These are phyloP conservation scores for Quercus gilva DNA, from an alignment of 306 rosid species.

Conservation along the genomic window DNA sequence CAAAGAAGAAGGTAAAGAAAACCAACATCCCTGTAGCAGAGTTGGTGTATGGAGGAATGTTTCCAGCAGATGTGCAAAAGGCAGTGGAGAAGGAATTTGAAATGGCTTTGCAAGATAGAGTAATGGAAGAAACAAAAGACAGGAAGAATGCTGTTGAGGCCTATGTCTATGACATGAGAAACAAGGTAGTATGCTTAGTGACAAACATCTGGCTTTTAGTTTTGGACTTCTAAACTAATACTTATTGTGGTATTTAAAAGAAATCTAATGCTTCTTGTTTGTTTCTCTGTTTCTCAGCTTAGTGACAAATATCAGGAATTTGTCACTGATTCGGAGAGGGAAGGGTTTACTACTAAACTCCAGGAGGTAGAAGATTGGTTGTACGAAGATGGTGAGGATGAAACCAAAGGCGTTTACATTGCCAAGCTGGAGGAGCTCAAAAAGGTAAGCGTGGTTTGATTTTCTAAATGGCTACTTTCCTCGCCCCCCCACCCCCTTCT, in stretches of 20 bases:
- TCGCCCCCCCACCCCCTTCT: no score
- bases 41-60: constrained; percentile 77
- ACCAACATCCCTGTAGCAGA: constrained; percentile 61
- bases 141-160: constrained; percentile 95
- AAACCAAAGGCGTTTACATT: constrained; percentile 86
- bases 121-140: constrained; percentile 97
- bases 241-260: background rate
- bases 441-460: constrained; percentile 41
- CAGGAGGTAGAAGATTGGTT: constrained; percentile 94
- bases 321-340: constrained; percentile 71
- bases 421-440: constrained; percentile 93
- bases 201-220: background rate
- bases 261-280: constrained; percentile 12
- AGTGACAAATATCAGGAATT: constrained; percentile 73
- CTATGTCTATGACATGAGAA: constrained; percentile 92
- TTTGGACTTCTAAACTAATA: background rate
- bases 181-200: constrained; percentile 51
- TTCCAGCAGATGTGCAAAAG: constrained; percentile 59
- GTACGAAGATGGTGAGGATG: constrained; percentile 94
- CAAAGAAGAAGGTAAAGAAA: constrained; percentile 85
- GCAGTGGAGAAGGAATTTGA: constrained; percentile 91
- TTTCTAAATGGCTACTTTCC: background rate
- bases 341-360: constrained; percentile 57
- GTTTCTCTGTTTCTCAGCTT: constrained; percentile 43
- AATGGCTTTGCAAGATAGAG: constrained; percentile 97